These are phyloP conservation scores for Chaetoceros tenuissimus DNA, from an alignment of 108 stramenopile genomes.

Conservation along the genomic window DNA sequence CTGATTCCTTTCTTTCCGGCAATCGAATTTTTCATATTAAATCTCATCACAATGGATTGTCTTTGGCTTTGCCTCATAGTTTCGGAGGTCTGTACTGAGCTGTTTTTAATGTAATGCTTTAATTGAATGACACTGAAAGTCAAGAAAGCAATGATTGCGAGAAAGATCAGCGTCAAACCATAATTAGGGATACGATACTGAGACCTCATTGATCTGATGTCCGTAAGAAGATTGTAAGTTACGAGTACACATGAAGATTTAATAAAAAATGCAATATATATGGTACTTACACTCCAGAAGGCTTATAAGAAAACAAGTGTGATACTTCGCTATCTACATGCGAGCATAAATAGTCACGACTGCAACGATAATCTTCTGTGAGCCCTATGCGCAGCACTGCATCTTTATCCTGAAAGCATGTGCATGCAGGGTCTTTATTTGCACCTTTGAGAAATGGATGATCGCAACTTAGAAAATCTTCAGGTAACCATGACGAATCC, in stretches of 20 bases:
- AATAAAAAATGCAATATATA: background rate
- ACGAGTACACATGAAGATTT: background rate
- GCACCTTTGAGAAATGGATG: too few relatives aligned
- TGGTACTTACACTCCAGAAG: background rate
- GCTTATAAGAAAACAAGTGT: too few relatives aligned
- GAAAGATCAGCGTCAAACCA: background rate
- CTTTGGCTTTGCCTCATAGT: too few relatives aligned
- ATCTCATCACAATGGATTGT: too few relatives aligned
- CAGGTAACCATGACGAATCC: conserved; percentile 9
- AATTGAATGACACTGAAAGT: too few relatives aligned
- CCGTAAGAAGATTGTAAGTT: background rate
- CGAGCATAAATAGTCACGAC: conserved; percentile 10
- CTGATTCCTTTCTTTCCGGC: too few relatives aligned
- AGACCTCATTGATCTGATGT: background rate
- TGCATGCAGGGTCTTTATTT: conserved; percentile 10
- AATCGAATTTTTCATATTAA: too few relatives aligned
- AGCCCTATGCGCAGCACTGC: conserved; percentile 4
- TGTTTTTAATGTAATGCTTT: too few relatives aligned
- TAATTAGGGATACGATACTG: background rate
- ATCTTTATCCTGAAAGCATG: conserved; percentile 14
- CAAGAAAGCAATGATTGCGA: too few relatives aligned
- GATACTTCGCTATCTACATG: too few relatives aligned
- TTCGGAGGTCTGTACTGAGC: too few relatives aligned
- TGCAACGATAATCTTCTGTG: conserved; percentile 7
- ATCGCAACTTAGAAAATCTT: conserved; percentile 11